Evolutionary conservation across 2,329 filamentous ascomycete genomes (phyloP).

Genomic region (Talaromyces sp.): DNA sequence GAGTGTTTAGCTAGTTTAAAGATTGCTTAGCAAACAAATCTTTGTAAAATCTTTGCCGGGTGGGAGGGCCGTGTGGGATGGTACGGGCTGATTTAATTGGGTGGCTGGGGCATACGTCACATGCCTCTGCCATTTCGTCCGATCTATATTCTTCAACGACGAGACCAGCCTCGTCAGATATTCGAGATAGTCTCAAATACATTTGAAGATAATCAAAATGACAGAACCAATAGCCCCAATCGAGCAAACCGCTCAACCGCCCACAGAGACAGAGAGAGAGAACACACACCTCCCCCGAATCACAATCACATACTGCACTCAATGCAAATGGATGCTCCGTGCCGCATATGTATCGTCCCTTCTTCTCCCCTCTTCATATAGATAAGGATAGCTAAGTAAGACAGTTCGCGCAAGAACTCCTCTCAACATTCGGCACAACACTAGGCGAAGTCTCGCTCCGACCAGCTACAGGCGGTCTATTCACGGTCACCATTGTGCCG

Average conservation of each 20-base stretch:
- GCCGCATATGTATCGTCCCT: conserved; percentile 75
- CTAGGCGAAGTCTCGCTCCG: conserved; percentile 86
- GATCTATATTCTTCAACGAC: neutral
- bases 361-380: neutral
- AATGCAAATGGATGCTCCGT: conserved; percentile 88
- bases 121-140: neutral
- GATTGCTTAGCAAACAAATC: neutral
- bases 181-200: neutral
- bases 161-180: neutral
- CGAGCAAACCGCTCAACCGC: conserved; percentile 12
- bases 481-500: conserved; percentile 65
- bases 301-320: conserved; percentile 88
- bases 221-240: conserved; percentile 20
- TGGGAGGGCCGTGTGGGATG: conserved; percentile 17
- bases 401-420: conserved; percentile 89
- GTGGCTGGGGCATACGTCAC: neutral
- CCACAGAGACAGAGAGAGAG: conserved; percentile 10
- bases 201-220: conserved; percentile 1
- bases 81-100: neutral
- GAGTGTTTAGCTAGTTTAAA: no score
- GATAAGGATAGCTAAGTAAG: conserved; percentile 5
- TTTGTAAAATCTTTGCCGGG: neutral
- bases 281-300: conserved; percentile 63
- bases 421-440: conserved; percentile 82
- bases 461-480: conserved; percentile 80